Evolutionary conservation across 768 basidiomycete genomes (phyloP), one percentile per base, ranked within the genome.

Genomic region (Piloderma croceum): DNA sequence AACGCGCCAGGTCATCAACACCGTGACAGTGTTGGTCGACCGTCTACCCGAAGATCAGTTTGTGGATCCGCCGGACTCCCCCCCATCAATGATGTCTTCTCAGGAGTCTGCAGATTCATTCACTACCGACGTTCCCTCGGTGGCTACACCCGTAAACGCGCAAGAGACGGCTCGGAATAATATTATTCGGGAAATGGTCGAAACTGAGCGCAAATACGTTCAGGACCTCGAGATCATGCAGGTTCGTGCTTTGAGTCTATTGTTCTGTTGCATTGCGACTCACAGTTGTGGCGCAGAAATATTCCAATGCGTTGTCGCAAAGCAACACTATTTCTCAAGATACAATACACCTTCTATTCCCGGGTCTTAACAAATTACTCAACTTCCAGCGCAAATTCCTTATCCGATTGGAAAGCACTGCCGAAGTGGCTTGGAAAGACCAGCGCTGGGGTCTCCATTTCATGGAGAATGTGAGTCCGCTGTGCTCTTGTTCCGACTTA

Each of bases 381-480:
- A 97, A 99, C 61, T 96, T 98, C 56, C 96, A 98, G 61, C 80
- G 92, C 50, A 82, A 84, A 58, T 93, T 94, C 64, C 79, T 93
- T 39, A 92, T 93, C 61, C 83, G 81, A 25, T 70, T 94, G 25
- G 91, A 96, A 60, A 79, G 81, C 51, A 90, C 81, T 7, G 85
- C 85, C 27, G 89, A 90, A 61, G 63, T 80, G 46, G 71, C 84
- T 31, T 90, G 87, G 79, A 77, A 74, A 51, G 83, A 86, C 43
- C 89, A 93, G 59, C 78, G 81, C 27, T 96, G 92, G 87, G 91
- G 92, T 15, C 68, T 77, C 46, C 76, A 80, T 45, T 96, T 94
- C 67, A 63, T 85, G 19, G 82, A 89, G 56, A 83, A 79, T 56
- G 90, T 90, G 61, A 69, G 89, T 77, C 43, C 31, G 44, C 24